A percentile compares a stretch with the other conserved stretches of the same genome.
Evolutionary conservation across 2,329 filamentous ascomycete species (phyloP).

Genomic region (Epichloe scottii): DNA sequence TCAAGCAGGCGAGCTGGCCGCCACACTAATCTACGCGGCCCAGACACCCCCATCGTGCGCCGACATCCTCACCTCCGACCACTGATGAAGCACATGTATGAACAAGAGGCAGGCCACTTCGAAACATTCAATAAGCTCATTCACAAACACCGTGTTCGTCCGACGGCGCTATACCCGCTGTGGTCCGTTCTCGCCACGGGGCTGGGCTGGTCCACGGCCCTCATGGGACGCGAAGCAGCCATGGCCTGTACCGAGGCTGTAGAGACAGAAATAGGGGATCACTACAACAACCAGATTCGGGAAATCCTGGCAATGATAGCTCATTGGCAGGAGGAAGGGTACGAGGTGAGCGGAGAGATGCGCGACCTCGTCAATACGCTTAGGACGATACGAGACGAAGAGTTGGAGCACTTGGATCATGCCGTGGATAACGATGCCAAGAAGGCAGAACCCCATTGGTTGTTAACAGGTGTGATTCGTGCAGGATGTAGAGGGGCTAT

Average conservation of each 20-base stretch:
- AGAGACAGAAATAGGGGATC: constrained; percentile 91
- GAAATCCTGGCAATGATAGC: constrained; percentile 69
- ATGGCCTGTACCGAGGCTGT: constrained; percentile 99
- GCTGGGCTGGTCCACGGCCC: constrained; percentile 78
- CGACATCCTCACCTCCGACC: constrained; percentile 79
- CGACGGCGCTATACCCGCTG: constrained; percentile 82
- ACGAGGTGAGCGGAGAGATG: constrained; percentile 70
- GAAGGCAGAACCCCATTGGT: constrained; percentile 77
- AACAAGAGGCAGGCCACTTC: constrained; percentile 85
- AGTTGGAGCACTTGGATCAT: constrained; percentile 91
- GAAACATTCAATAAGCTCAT: constrained; percentile 73
- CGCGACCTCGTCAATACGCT: constrained; percentile 59
- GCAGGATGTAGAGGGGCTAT: constrained; percentile 88
- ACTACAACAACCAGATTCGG: constrained; percentile 89
- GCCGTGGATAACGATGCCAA: constrained; percentile 89
- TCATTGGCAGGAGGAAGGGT: constrained; percentile 62
- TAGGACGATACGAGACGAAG: constrained; percentile 81
- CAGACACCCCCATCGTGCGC: constrained; percentile 71
- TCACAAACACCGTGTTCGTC: constrained; percentile 76
- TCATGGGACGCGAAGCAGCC: constrained; percentile 82
- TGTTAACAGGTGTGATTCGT: constrained; percentile 76
- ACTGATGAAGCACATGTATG: constrained; percentile 96
- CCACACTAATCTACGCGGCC: constrained; percentile 82
- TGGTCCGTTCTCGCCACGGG: constrained; percentile 73
- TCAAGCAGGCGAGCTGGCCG: constrained; percentile 94